Percentiles rank a stretch among this genome's conserved stretches.
phyloP scores from a whole-genome alignment of 2,329 filamentous ascomycete genomes.

The Colletotrichum brevisporum region DNA sequence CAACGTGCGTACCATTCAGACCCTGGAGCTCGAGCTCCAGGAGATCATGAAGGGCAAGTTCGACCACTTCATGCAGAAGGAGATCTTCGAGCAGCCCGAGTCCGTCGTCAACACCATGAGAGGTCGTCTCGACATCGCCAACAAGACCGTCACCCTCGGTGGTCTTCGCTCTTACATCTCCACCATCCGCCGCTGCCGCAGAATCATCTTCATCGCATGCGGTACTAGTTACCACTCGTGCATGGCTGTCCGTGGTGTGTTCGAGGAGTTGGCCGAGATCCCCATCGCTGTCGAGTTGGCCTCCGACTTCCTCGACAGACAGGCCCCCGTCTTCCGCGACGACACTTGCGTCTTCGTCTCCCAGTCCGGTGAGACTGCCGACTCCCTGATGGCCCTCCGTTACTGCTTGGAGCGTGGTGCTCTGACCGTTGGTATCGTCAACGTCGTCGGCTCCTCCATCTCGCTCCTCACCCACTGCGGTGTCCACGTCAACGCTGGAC shows the following conservation, averaged over 20 bases:
- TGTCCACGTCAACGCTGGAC: constrained; percentile 99
- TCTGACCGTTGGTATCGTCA: constrained; percentile 97
- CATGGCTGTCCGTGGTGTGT: constrained; percentile 98
- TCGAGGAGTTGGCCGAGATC: constrained; percentile 98
- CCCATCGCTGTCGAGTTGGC: constrained; percentile 97
- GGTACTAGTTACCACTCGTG: constrained; percentile 99
- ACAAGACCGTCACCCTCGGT: constrained; percentile 96
- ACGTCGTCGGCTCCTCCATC: constrained; percentile 98
- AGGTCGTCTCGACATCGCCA: constrained; percentile 92
- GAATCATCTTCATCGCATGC: constrained; percentile 99
- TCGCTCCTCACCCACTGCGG: constrained; percentile 99
- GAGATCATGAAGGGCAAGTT: constrained; percentile 99
- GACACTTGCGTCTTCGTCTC: constrained; percentile 99
- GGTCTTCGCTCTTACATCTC: constrained; percentile 96
- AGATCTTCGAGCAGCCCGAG: constrained; percentile 99
- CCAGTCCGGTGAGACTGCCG: constrained; percentile 97
- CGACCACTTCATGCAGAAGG: constrained; percentile 99
- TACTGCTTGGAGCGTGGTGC: constrained; percentile 99
- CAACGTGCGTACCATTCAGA: constrained; percentile 98
- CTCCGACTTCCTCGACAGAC: constrained; percentile 96
- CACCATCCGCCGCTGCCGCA: constrained; percentile 95
- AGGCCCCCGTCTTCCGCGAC: constrained; percentile 98
- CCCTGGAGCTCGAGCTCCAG: constrained; percentile 97
- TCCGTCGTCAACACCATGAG: constrained; percentile 99
- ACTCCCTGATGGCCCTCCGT: constrained; percentile 95